phyloP scores from a whole-genome alignment of 176 grass and related monocot species.

The Zoysia pacifica region DNA sequence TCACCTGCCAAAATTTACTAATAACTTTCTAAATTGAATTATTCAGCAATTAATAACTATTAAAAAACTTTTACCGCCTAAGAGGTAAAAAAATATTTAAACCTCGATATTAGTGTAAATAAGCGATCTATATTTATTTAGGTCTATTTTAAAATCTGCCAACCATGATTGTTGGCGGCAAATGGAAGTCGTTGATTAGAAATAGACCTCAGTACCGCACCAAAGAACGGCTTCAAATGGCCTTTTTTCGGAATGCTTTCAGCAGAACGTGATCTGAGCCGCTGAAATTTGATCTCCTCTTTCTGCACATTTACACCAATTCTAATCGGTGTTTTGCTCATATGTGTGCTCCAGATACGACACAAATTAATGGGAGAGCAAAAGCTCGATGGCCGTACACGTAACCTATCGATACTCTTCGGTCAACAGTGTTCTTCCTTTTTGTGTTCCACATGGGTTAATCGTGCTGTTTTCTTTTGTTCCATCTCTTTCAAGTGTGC shows the following conservation, averaged over 20 bases:
- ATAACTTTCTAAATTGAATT: too few relatives aligned
- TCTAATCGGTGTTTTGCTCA: neutral
- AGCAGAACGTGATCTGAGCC: neutral
- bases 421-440: neutral
- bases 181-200: conserved; percentile 23
- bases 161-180: neutral
- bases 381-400: neutral
- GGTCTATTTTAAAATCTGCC: too few relatives aligned
- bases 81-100: too few relatives aligned
- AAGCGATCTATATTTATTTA: too few relatives aligned
- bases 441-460: neutral
- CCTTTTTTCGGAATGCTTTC: conserved; percentile 24
- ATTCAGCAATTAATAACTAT: too few relatives aligned
- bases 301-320: neutral
- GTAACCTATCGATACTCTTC: neutral
- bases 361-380: neutral
- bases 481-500: neutral
- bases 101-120: too few relatives aligned
- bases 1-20: too few relatives aligned
- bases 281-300: conserved; percentile 28
- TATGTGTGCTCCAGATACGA: conserved; percentile 12
- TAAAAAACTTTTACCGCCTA: too few relatives aligned
- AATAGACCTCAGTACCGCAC: neutral
- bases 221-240: conserved; percentile 38
- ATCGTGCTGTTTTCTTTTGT: neutral